Evolutionary conservation across 2,329 filamentous ascomycete species (phyloP).

Genomic region (Talaromyces verruculosus): DNA sequence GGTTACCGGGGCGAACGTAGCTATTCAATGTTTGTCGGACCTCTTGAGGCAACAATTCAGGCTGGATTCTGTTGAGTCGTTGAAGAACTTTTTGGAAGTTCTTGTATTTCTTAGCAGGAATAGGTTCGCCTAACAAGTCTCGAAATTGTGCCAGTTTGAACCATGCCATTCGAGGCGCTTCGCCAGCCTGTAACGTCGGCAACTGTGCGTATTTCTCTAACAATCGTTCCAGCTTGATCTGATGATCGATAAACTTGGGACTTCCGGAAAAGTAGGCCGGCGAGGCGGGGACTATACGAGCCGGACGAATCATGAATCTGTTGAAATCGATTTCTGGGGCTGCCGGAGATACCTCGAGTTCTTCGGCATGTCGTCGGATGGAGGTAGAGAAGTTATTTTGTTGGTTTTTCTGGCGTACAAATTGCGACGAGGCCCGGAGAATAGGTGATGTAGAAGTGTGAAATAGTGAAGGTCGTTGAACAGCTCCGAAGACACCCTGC

Average conservation of each 20-base stretch:
- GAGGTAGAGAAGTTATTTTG: slow-evolving; percentile 27
- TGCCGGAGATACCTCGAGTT: slow-evolving; percentile 30
- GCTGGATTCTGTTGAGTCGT: slow-evolving; percentile 81
- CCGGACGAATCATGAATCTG: slow-evolving; percentile 45
- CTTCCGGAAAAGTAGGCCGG: slow-evolving; percentile 93
- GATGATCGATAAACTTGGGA: slow-evolving; percentile 81
- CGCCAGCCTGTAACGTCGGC: slow-evolving; percentile 63
- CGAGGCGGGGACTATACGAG: slow-evolving; percentile 77
- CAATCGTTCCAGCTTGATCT: slow-evolving; percentile 70
- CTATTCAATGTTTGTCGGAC: slow-evolving; percentile 63
- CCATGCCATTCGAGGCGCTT: slow-evolving; percentile 77
- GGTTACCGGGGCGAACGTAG: slow-evolving; percentile 75
- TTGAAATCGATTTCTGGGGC: slow-evolving; percentile 38
- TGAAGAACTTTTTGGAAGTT: slow-evolving; percentile 73
- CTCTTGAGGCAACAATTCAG: slow-evolving; percentile 68
- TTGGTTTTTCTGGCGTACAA: slow-evolving; percentile 18
- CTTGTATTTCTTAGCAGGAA: slow-evolving; percentile 76
- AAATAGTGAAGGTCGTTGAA: slow-evolving; percentile 44
- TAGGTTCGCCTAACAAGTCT: slow-evolving; percentile 65
- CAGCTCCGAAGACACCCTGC: slow-evolving; percentile 33
- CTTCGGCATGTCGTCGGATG: slow-evolving; percentile 30
- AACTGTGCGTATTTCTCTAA: slow-evolving; percentile 70
- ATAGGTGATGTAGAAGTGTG: slow-evolving; percentile 34
- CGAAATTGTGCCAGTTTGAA: slow-evolving; percentile 75
- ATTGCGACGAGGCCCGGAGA: neutral